These are phyloP conservation scores for Salix viminalis DNA, from an alignment of 345 rosid species.

Conservation along the genomic window DNA sequence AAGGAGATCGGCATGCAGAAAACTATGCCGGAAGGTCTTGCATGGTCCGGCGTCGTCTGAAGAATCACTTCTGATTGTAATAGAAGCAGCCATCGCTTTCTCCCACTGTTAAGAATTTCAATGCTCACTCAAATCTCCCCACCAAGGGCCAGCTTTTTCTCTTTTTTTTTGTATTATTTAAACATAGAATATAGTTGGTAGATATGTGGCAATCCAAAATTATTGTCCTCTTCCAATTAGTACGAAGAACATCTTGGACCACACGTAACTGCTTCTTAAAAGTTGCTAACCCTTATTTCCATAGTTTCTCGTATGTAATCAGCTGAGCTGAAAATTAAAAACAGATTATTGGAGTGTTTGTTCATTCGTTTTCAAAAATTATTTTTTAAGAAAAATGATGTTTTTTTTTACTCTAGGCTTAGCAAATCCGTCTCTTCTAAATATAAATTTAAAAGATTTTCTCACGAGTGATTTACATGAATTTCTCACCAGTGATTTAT, in stretches of 20 bases:
- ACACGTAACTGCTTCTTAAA: slow-evolving; percentile 18
- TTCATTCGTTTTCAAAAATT: too few species aligned
- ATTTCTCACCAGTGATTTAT: too few species aligned
- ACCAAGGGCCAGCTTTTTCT: slow-evolving; percentile 6
- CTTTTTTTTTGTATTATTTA: slow-evolving; percentile 10
- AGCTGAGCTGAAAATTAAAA: background rate
- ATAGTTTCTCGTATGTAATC: slow-evolving; percentile 25
- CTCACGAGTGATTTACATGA: too few species aligned
- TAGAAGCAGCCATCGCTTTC: slow-evolving; percentile 5
- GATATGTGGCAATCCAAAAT: slow-evolving; percentile 18
- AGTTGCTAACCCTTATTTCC: slow-evolving; percentile 11
- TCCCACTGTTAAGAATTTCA: slow-evolving; percentile 10
- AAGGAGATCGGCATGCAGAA: background rate
- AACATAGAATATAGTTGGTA: slow-evolving; percentile 8
- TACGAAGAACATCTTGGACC: slow-evolving; percentile 27
- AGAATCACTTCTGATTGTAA: background rate
- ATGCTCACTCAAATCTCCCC: slow-evolving; percentile 9
- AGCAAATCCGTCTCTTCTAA: too few species aligned
- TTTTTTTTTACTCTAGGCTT: too few species aligned
- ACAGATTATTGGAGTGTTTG: too few species aligned
- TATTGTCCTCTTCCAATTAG: slow-evolving; percentile 10
- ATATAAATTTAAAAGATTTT: too few species aligned
- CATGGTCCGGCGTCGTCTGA: background rate
- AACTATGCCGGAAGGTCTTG: background rate
- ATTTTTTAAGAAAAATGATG: too few species aligned